Conservation (phyloP, 148 eudicot genomes). For the Vaccinium myrtillus region DNA sequence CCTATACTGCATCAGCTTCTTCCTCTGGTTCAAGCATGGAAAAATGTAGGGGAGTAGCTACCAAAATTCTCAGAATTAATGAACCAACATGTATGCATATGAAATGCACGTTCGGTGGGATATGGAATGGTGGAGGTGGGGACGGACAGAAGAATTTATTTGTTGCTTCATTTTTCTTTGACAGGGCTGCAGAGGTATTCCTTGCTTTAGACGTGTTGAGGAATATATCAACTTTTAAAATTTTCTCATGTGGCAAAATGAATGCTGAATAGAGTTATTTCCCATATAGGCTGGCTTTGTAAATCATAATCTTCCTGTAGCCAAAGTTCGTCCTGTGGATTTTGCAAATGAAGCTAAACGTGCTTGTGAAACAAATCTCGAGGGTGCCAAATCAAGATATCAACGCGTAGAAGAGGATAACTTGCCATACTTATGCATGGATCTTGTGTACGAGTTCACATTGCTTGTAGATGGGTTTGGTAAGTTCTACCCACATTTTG, state of each 20-base stretch:
- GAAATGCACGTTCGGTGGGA: conserved; percentile 98
- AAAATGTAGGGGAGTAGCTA: conserved; percentile 53
- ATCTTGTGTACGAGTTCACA: conserved; percentile 84
- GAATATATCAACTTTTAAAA: background rate
- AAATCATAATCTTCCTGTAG: conserved; percentile 52
- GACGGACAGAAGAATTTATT: conserved; percentile 88
- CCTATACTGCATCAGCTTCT: conserved; percentile 49
- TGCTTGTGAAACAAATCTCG: conserved; percentile 66
- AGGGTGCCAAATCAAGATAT: conserved; percentile 60
- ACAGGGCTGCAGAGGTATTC: conserved; percentile 91
- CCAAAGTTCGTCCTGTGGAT: conserved; percentile 67
- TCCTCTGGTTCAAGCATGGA: conserved; percentile 62
- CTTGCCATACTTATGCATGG: conserved; percentile 92
- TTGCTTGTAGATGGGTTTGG: conserved; percentile 94
- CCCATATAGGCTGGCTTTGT: conserved; percentile 77
- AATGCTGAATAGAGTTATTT: background rate
- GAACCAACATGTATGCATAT: conserved; percentile 89
- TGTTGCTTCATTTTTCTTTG: conserved; percentile 97
- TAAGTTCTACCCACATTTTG: conserved; percentile 33
- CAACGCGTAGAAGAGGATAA: conserved; percentile 62
- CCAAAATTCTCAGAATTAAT: conserved; percentile 75
- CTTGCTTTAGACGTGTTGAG: background rate
- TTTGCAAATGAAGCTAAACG: conserved; percentile 71
- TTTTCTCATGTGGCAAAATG: conserved; percentile 1
- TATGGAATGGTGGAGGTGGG: conserved; percentile 97